These are phyloP conservation scores for Aquilaria agallochum DNA, from an alignment of 441 rosid species.

Conservation along the genomic window DNA sequence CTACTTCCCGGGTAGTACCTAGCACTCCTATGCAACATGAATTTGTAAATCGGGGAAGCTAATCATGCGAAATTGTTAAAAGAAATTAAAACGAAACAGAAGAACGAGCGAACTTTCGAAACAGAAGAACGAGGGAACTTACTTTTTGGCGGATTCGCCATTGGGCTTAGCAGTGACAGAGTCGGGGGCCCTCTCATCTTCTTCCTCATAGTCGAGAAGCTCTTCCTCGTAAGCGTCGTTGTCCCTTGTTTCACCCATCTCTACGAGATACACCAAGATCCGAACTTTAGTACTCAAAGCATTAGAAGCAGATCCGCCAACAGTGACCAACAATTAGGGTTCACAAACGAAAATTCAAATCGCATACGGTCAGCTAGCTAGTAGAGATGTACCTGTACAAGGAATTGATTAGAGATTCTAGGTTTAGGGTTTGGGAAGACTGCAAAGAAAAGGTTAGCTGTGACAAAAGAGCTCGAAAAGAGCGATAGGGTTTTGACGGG, in stretches of 20 bases:
- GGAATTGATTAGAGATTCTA: constrained; percentile 8
- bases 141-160: constrained; percentile 92
- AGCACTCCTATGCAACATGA: neutral
- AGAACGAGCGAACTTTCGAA: neutral
- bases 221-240: constrained; percentile 98
- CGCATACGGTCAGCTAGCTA: neutral
- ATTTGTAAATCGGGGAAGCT: neutral
- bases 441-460: constrained; percentile 44
- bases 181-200: constrained; percentile 84
- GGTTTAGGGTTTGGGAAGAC: constrained; percentile 33
- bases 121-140: constrained; percentile 18
- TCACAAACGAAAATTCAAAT: neutral
- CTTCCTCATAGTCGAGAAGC: constrained; percentile 98
- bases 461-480: constrained; percentile 12
- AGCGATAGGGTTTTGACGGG: neutral
- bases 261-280: constrained; percentile 17
- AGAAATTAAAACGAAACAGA: neutral
- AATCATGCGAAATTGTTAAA: neutral
- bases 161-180: constrained; percentile 69
- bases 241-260: constrained; percentile 92
- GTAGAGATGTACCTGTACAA: constrained; percentile 22
- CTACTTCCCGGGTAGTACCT: no score
- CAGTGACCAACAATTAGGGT: constrained; percentile 1
- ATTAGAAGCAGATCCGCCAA: constrained; percentile 6
- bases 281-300: neutral